Percentiles rank a stretch among this genome's conserved stretches.
These are phyloP conservation scores for Nitzschia sp. DNA, from an alignment of 108 stramenopile genomes.

Conservation along the genomic window DNA sequence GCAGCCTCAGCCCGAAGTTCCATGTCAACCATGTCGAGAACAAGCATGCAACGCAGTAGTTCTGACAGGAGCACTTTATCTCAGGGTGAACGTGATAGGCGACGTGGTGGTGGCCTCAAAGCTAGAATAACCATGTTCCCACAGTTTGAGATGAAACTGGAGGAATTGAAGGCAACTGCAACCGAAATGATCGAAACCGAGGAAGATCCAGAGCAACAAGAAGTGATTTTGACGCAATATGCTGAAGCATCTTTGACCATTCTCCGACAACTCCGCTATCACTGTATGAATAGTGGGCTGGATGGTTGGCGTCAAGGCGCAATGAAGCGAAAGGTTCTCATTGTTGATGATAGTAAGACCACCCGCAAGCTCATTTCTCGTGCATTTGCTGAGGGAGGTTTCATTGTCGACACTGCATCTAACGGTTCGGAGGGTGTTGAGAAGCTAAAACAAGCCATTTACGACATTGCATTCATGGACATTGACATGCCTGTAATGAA, in stretches of 20 bases:
- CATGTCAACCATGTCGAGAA: slow-evolving; percentile 26
- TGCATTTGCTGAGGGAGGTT: slow-evolving; percentile 86
- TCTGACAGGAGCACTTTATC: slow-evolving; percentile 29
- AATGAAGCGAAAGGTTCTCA: slow-evolving; percentile 76
- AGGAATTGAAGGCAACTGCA: slow-evolving; percentile 74
- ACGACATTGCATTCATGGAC: slow-evolving; percentile 95
- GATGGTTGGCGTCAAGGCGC: slow-evolving; percentile 90
- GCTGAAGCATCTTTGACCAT: slow-evolving; percentile 87
- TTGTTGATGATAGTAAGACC: slow-evolving; percentile 84
- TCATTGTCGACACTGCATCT: slow-evolving; percentile 86
- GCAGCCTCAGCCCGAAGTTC: slow-evolving; percentile 18
- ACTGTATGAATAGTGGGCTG: slow-evolving; percentile 88
- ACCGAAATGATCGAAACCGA: slow-evolving; percentile 83
- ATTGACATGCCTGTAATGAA: slow-evolving; percentile 96
- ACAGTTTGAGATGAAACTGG: slow-evolving; percentile 69
- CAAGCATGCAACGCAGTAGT: slow-evolving; percentile 29
- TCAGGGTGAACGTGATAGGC: slow-evolving; percentile 19
- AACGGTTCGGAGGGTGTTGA: slow-evolving; percentile 85
- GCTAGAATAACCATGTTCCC: slow-evolving; percentile 85
- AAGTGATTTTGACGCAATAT: slow-evolving; percentile 81
- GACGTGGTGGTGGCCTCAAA: slow-evolving; percentile 38
- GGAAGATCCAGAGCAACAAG: slow-evolving; percentile 74
- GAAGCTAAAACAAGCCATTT: slow-evolving; percentile 85
- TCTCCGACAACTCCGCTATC: slow-evolving; percentile 84
- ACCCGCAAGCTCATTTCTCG: slow-evolving; percentile 80